Evolutionary conservation across 345 rosid genomes (phyloP).

Genomic region (Murraya koenigii): DNA sequence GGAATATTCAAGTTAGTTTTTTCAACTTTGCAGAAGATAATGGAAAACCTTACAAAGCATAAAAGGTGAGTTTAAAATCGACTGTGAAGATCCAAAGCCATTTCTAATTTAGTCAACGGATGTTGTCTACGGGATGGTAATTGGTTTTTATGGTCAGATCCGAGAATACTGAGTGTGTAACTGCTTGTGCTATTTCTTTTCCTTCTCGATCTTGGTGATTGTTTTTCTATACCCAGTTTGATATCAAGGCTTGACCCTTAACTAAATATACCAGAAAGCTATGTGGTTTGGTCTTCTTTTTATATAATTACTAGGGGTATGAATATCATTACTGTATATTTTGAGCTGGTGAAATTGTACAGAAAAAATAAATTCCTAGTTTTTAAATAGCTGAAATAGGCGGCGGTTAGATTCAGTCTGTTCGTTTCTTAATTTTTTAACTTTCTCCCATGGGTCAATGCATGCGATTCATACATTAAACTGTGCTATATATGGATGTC

Average conservation of each 20-base stretch:
- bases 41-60: background rate
- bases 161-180: background rate
- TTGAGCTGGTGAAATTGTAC: background rate
- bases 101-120: slow-evolving; percentile 5
- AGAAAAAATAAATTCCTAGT: background rate
- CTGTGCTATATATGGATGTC: too few species aligned
- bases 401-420: background rate
- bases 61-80: background rate
- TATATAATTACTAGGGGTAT: background rate
- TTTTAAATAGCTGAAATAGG: background rate
- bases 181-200: background rate
- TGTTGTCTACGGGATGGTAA: background rate
- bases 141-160: background rate
- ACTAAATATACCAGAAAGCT: background rate
- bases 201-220: background rate
- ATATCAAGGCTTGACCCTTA: background rate
- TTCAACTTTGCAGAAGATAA: background rate
- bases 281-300: background rate
- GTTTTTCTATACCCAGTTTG: background rate
- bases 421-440: background rate
- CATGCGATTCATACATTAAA: background rate
- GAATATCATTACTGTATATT: background rate
- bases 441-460: background rate
- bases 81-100: background rate
- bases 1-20: background rate